These are phyloP conservation scores for Podaxis sp. DNA, from an alignment of 768 basidiomycete genomes.

Conservation along the genomic window DNA sequence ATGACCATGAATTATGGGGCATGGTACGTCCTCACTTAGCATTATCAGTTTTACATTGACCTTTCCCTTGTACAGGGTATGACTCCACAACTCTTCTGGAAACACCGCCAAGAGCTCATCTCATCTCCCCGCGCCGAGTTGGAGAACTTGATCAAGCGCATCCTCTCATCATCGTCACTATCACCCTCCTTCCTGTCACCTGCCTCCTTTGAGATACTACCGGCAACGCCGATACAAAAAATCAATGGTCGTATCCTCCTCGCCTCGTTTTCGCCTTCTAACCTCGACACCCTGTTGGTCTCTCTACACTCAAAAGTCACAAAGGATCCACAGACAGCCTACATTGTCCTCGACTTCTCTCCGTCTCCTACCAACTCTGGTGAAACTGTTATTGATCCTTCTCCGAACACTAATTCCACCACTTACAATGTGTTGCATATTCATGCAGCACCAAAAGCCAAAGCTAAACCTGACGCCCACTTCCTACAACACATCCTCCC, in stretches of 20 bases:
- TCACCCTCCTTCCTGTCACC: not conserved
- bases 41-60: not conserved
- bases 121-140: slow-evolving; percentile 47
- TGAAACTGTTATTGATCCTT: not conserved
- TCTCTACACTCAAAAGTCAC: slow-evolving; percentile 14
- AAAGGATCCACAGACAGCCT: slow-evolving; percentile 18
- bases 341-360: slow-evolving; percentile 27
- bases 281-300: not conserved
- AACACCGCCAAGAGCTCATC: slow-evolving; percentile 49
- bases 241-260: slow-evolving; percentile 44
- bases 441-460: not conserved
- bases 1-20: slow-evolving; percentile 92
- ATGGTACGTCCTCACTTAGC: slow-evolving; percentile 43
- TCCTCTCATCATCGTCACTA: slow-evolving; percentile 22
- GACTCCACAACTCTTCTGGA: slow-evolving; percentile 75
- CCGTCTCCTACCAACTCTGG: not conserved
- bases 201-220: not conserved
- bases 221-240: slow-evolving; percentile 31
- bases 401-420: not conserved
- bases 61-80: slow-evolving; percentile 54
- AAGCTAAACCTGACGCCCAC: slow-evolving; percentile 14
- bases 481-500: slow-evolving; percentile 18
- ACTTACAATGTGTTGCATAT: not conserved
- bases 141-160: slow-evolving; percentile 37
- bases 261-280: slow-evolving; percentile 29